These are phyloP conservation scores for Arthroderma uncinatum DNA, from an alignment of 2,329 filamentous ascomycete genomes.

Conservation along the genomic window DNA sequence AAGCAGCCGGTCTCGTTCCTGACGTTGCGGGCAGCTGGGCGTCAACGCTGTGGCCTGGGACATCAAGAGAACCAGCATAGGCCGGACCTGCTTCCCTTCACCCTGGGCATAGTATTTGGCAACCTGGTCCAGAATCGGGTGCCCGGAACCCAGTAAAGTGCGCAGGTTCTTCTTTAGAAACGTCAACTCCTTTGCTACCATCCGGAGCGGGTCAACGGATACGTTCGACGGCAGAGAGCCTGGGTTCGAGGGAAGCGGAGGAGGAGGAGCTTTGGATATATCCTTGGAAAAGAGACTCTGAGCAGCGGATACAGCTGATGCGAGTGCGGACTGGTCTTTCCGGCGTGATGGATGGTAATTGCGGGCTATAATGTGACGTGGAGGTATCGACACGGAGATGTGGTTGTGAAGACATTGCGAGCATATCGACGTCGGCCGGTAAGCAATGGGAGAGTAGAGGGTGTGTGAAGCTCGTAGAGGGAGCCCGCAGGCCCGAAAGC, in stretches of 20 bases:
- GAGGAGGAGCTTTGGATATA: conserved; percentile 30
- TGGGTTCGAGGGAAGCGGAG: conserved; percentile 19
- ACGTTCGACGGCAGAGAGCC: conserved; percentile 38
- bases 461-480: conserved; percentile 28
- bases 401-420: conserved; percentile 33
- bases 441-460: conserved; percentile 21
- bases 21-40: conserved; percentile 47
- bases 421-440: conserved; percentile 27
- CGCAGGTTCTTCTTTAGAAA: conserved; percentile 88
- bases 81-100: conserved; percentile 93
- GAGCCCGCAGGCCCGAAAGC: conserved; percentile 13
- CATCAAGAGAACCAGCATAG: conserved; percentile 92
- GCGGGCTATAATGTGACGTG: conserved; percentile 20
- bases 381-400: conserved; percentile 13
- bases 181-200: conserved; percentile 93
- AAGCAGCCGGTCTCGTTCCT: conserved; percentile 17
- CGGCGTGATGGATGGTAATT: conserved; percentile 33
- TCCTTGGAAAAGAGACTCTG: conserved; percentile 28
- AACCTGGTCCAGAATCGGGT: conserved; percentile 85
- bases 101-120: conserved; percentile 97
- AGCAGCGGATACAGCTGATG: conserved; percentile 42
- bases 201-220: conserved; percentile 73
- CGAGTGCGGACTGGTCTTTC: conserved; percentile 31
- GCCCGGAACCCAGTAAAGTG: conserved; percentile 83
- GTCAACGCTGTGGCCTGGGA: conserved; percentile 80